Percentiles rank a stretch among this genome's conserved stretches.
Evolutionary conservation across 192 early-diverging fungal species (phyloP).

Genomic region (Lobosporangium transversale): DNA sequence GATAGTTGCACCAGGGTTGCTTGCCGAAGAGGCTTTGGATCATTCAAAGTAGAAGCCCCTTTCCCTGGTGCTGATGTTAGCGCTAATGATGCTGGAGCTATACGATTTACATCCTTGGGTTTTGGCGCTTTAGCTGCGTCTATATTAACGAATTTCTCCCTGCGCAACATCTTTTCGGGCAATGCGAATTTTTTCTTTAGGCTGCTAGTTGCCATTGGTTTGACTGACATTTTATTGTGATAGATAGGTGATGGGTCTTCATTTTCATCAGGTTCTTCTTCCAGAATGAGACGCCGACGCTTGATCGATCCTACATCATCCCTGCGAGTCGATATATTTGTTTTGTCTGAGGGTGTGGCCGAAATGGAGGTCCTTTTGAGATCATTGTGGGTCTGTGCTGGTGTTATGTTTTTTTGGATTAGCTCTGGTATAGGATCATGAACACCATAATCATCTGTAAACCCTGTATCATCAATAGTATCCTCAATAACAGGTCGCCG

Average conservation of each 20-base stretch:
- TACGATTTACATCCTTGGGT: background rate
- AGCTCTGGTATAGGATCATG: conserved; percentile 3
- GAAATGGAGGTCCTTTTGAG: conserved; percentile 5
- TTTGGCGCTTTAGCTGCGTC: no score
- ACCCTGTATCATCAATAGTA: background rate
- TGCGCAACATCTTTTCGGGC: no score
- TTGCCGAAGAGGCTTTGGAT: conserved; percentile 12
- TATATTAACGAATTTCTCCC: no score
- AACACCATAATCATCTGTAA: background rate
- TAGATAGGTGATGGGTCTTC: conserved; percentile 19
- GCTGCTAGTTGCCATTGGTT: no score
- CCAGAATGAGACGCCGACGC: conserved; percentile 31
- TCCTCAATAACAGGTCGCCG: conserved; percentile 11
- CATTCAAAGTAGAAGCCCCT: no score
- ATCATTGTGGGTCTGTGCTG: background rate
- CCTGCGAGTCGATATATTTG: background rate
- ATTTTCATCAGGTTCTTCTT: conserved; percentile 46
- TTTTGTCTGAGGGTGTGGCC: background rate
- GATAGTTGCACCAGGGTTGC: conserved; percentile 27
- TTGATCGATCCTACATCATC: background rate
- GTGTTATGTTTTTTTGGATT: background rate
- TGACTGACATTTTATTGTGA: background rate
- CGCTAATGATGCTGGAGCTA: background rate
- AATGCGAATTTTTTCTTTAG: no score
- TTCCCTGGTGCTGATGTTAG: background rate